phyloP scores from a whole-genome alignment of 116 monocot species.

The Zostera marina region DNA sequence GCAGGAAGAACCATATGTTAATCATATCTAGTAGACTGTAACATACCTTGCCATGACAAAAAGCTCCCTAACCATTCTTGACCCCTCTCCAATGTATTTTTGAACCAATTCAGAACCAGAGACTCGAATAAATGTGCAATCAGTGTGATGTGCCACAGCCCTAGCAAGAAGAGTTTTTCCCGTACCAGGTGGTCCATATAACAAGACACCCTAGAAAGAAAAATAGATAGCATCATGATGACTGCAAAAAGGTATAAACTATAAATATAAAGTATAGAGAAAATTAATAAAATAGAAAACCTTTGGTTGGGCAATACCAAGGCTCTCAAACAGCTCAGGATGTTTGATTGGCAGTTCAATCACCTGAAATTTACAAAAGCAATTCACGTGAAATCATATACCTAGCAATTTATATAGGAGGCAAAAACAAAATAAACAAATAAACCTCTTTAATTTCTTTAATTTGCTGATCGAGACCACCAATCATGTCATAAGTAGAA shows the following conservation, averaged over 20 bases:
- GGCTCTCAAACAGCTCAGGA: constrained; percentile 90
- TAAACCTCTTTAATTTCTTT: constrained; percentile 95
- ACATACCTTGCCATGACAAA: constrained; percentile 96
- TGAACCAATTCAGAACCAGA: constrained; percentile 97
- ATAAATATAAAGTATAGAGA: too few species aligned
- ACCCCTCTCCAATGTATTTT: constrained; percentile 98
- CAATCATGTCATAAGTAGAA: constrained; percentile 96
- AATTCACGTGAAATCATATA: constrained; percentile 1
- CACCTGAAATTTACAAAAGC: constrained; percentile 19
- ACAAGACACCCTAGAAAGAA: constrained; percentile 57
- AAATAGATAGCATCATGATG: not conserved
- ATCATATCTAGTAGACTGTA: not conserved
- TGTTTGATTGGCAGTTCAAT: constrained; percentile 80
- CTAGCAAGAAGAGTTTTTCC: constrained; percentile 91
- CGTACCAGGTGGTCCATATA: constrained; percentile 96
- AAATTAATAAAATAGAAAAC: constrained; percentile 15
- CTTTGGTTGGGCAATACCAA: constrained; percentile 98
- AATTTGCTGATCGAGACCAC: constrained; percentile 96
- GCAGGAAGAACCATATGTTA: not conserved
- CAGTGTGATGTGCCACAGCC: constrained; percentile 96
- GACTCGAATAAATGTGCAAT: constrained; percentile 92
- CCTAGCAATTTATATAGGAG: not conserved
- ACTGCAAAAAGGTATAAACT: not conserved
- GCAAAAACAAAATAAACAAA: not conserved
- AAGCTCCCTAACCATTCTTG: constrained; percentile 96